Evolutionary conservation across 495 filamentous ascomycete species (phyloP).

Genomic region (Aspergillus nidulans): DNA sequence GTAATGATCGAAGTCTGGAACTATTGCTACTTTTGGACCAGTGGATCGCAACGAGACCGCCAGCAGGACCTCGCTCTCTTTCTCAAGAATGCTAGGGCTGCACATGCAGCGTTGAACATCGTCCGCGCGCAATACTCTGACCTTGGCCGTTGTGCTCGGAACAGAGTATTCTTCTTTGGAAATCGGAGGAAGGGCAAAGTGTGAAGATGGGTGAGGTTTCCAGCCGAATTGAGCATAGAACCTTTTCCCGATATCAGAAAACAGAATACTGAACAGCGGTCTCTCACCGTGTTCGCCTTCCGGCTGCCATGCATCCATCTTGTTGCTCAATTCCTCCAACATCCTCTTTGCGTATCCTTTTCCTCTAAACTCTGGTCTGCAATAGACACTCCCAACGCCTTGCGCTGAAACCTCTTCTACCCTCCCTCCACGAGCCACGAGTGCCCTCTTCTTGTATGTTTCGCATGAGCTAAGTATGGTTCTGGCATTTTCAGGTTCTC

Average conservation of each 20-base stretch:
- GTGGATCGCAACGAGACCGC: slow-evolving; percentile 28
- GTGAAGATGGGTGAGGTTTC: slow-evolving; percentile 65
- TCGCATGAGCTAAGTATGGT: slow-evolving; percentile 79
- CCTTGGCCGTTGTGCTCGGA: slow-evolving; percentile 9
- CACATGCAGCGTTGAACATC: slow-evolving; percentile 36
- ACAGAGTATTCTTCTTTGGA: slow-evolving; percentile 19
- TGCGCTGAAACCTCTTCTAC: slow-evolving; percentile 67
- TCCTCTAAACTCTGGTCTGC: slow-evolving; percentile 63
- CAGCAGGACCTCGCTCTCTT: slow-evolving; percentile 30
- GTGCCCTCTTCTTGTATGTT: slow-evolving; percentile 69
- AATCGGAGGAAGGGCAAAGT: slow-evolving; percentile 58
- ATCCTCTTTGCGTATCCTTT: slow-evolving; percentile 75
- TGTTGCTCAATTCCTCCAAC: slow-evolving; percentile 53
- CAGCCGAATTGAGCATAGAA: slow-evolving; percentile 85
- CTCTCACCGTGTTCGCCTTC: slow-evolving; percentile 33
- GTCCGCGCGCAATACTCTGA: slow-evolving; percentile 23
- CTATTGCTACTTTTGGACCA: slow-evolving; percentile 54
- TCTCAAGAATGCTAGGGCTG: slow-evolving; percentile 26
- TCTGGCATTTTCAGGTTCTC: slow-evolving; percentile 42
- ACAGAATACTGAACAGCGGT: slow-evolving; percentile 67
- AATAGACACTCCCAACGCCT: slow-evolving; percentile 85
- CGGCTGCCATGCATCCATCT: slow-evolving; percentile 50
- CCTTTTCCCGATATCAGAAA: slow-evolving; percentile 91
- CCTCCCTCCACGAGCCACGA: slow-evolving; percentile 45
- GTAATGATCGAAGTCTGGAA: slow-evolving; percentile 68